These are phyloP conservation scores for Colletotrichum karsti DNA, from an alignment of 2,329 filamentous ascomycete genomes.

Conservation along the genomic window DNA sequence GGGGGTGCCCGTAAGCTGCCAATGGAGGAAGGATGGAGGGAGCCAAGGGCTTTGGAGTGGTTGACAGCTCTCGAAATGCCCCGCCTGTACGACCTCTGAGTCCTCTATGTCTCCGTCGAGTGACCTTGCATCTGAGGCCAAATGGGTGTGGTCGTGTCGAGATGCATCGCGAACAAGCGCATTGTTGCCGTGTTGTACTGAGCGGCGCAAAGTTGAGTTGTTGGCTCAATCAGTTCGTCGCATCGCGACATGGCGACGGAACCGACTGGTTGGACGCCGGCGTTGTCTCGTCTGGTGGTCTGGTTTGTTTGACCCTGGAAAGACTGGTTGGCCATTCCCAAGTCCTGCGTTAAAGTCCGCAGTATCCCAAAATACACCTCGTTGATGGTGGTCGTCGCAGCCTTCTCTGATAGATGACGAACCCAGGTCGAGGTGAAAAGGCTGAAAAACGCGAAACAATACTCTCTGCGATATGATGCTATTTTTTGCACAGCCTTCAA, in stretches of 20 bases:
- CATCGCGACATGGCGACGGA: neutral
- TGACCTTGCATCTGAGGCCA: neutral
- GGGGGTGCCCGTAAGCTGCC: constrained; percentile 21
- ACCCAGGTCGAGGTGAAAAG: neutral
- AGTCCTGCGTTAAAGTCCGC: neutral
- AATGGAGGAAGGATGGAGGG: constrained; percentile 20
- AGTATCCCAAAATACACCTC: neutral
- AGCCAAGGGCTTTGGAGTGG: constrained; percentile 10
- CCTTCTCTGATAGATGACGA: constrained; percentile 12
- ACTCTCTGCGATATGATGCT: constrained; percentile 13
- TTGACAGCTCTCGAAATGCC: neutral
- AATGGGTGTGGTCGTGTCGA: constrained; percentile 1
- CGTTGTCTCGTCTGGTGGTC: neutral
- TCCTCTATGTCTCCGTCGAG: neutral
- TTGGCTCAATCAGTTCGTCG: too few relatives aligned
- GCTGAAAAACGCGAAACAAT: constrained; percentile 5
- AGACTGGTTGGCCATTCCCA: neutral
- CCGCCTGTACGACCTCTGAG: neutral
- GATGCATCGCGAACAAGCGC: neutral
- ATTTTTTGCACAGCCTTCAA: constrained; percentile 13
- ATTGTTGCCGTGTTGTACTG: too few relatives aligned
- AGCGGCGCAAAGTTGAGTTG: too few relatives aligned
- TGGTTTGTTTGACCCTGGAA: neutral
- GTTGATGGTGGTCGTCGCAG: constrained; percentile 14
- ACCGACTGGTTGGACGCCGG: constrained; percentile 19